Evolutionary conservation across 1,284 basidiomycete genomes (phyloP).

Genomic region (Violaceomyces palustris): DNA sequence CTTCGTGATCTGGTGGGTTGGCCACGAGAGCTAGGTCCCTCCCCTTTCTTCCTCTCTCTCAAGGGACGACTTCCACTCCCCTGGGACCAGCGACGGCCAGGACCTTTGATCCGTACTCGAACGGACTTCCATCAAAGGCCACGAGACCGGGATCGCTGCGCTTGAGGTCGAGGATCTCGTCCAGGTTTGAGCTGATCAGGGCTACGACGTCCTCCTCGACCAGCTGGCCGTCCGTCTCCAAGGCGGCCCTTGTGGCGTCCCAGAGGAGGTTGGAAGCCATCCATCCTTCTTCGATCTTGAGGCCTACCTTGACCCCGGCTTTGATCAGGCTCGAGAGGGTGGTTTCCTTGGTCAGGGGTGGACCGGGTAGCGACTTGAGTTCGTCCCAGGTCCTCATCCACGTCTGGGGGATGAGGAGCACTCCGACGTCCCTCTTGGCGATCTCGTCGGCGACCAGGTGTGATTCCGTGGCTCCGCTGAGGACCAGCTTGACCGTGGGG

Average conservation of each 20-base stretch:
- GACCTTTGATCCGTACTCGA: slow-evolving; percentile 63
- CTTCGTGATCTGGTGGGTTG: too few relatives aligned
- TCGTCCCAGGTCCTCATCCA: slow-evolving; percentile 68
- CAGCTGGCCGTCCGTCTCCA: slow-evolving; percentile 48
- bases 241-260: slow-evolving; percentile 56
- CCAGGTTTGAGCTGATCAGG: slow-evolving; percentile 63
- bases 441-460: slow-evolving; percentile 64
- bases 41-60: too few relatives aligned
- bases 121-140: slow-evolving; percentile 60
- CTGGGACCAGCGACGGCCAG: slow-evolving; percentile 55
- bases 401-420: slow-evolving; percentile 65
- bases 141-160: slow-evolving; percentile 60
- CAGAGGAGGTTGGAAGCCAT: slow-evolving; percentile 66
- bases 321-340: slow-evolving; percentile 63
- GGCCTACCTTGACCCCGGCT: slow-evolving; percentile 69
- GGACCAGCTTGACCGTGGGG: slow-evolving; percentile 61
- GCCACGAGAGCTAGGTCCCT: too few relatives aligned
- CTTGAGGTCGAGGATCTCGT: slow-evolving; percentile 61
- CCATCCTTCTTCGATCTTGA: slow-evolving; percentile 63
- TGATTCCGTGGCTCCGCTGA: slow-evolving; percentile 71
- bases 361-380: slow-evolving; percentile 67
- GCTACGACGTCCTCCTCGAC: slow-evolving; percentile 60
- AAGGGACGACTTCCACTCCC: slow-evolving; percentile 20
- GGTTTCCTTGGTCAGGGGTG: slow-evolving; percentile 66
- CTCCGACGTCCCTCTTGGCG: slow-evolving; percentile 64